Evolutionary conservation across 2,329 filamentous ascomycete species (phyloP).

Genomic region (Pyrenophora tritici-repentis): DNA sequence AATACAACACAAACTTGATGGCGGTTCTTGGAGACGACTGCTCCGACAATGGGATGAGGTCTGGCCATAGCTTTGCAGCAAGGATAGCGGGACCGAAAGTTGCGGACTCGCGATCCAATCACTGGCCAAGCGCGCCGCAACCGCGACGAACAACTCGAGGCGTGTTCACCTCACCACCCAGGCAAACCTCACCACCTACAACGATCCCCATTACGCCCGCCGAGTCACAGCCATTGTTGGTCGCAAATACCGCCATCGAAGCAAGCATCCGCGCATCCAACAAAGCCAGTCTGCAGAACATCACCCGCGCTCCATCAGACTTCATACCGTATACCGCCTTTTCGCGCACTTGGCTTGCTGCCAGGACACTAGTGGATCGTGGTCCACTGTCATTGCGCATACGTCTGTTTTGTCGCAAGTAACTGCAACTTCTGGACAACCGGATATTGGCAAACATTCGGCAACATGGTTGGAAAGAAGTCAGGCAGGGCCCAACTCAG

Average conservation of each 20-base stretch:
- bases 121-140: conserved; percentile 19
- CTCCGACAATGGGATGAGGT: neutral
- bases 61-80: conserved; percentile 10
- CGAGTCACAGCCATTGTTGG: neutral
- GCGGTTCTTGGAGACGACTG: neutral
- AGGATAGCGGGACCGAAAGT: conserved; percentile 14
- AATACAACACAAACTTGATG: neutral
- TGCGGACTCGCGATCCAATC: conserved; percentile 26
- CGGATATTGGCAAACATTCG: neutral
- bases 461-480: conserved; percentile 67
- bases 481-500: conserved; percentile 65
- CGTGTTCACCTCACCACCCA: conserved; percentile 4
- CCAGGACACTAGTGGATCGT: neutral
- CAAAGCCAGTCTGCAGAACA: neutral
- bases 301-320: neutral
- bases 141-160: conserved; percentile 13
- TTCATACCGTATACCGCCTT: conserved; percentile 12
- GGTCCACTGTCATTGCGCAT: neutral
- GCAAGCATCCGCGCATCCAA: neutral
- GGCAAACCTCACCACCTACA: neutral
- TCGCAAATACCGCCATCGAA: neutral
- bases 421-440: neutral
- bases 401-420: neutral
- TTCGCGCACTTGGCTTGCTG: neutral
- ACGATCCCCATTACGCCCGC: neutral